Evolutionary conservation across 192 early-diverging fungal genomes (phyloP).

Genomic region (Obelidium mucronatum): DNA sequence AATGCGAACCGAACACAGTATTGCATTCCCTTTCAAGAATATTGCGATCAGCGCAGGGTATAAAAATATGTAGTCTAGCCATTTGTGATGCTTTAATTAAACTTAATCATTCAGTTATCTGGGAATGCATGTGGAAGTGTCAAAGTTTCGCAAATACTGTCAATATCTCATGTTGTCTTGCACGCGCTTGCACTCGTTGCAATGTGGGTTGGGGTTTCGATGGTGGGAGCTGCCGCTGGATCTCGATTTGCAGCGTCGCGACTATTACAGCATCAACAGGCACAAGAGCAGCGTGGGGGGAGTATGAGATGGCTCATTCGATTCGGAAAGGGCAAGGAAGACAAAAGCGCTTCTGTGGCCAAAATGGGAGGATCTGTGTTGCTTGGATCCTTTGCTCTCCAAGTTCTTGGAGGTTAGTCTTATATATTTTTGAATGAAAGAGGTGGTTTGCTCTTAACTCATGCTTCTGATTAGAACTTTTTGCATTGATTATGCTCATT

Average conservation of each 20-base stretch:
- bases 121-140: neutral
- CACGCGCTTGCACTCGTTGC: neutral
- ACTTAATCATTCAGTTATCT: neutral
- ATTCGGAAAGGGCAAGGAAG: neutral
- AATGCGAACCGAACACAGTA: neutral
- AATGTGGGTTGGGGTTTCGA: constrained; percentile 12
- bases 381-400: neutral
- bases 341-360: neutral
- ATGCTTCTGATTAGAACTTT: no score
- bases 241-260: neutral
- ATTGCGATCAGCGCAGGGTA: neutral
- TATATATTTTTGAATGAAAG: no score
- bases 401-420: neutral
- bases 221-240: neutral
- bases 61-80: neutral
- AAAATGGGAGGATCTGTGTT: neutral
- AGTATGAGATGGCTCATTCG: neutral
- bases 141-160: neutral
- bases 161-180: neutral
- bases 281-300: neutral
- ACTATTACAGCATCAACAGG: neutral
- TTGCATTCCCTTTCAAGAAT: neutral
- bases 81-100: neutral
- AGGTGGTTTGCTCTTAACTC: no score
- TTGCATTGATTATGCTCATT: no score